Conservation (phyloP, 139 green algal genomes). For the Eudorina sp. region DNA sequence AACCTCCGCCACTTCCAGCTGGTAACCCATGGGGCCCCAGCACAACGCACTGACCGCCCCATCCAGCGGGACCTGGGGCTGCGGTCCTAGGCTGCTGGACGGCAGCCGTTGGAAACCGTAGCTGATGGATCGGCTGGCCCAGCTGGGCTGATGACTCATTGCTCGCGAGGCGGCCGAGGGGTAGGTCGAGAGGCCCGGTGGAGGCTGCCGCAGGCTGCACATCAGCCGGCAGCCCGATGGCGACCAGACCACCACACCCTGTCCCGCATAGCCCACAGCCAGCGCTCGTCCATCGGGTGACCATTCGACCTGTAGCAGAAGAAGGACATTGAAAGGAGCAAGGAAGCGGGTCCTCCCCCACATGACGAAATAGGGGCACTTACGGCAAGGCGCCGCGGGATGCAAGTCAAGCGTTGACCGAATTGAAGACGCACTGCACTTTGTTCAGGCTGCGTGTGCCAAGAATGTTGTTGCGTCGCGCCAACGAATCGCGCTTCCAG, state of each 20-base stretch:
- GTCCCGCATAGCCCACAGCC: slow-evolving; percentile 74
- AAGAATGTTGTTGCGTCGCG: too few relatives aligned
- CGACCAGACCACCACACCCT: slow-evolving; percentile 83
- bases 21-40: slow-evolving; percentile 76
- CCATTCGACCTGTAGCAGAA: slow-evolving; percentile 78
- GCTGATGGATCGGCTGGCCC: neutral
- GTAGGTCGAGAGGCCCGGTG: neutral
- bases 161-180: neutral
- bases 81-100: neutral
- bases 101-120: neutral
- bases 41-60: slow-evolving; percentile 66
- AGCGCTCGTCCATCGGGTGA: slow-evolving; percentile 75
- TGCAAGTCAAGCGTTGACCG: too few relatives aligned
- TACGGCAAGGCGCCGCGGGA: too few relatives aligned
- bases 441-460: too few relatives aligned
- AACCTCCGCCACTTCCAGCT: slow-evolving; percentile 65
- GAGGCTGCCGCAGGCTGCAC: slow-evolving; percentile 78
- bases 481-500: too few relatives aligned
- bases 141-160: neutral
- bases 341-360: too few relatives aligned
- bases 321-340: too few relatives aligned
- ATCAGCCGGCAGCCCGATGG: slow-evolving; percentile 86
- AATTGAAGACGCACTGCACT: too few relatives aligned
- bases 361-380: too few relatives aligned
- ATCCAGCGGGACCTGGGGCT: slow-evolving; percentile 56